A percentile compares a stretch with the other conserved stretches of the same genome.
phyloP scores from a whole-genome alignment of 331 rosid genomes.

The Arachis monticola region DNA sequence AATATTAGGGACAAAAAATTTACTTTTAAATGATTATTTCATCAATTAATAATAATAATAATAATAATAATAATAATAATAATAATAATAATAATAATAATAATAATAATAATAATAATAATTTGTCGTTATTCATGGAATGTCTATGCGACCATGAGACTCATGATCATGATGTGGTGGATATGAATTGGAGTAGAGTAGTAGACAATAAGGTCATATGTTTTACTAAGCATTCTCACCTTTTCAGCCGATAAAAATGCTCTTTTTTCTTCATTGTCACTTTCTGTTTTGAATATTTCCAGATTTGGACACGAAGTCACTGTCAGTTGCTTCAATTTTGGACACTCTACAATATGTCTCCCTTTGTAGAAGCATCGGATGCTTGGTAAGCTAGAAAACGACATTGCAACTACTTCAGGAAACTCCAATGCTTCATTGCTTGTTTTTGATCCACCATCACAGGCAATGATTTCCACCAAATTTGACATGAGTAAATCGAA shows the following conservation, averaged over 20 bases:
- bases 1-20: too few species aligned
- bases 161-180: background rate
- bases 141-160: too few species aligned
- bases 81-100: too few species aligned
- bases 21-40: too few species aligned
- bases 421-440: background rate
- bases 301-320: background rate
- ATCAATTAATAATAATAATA: too few species aligned
- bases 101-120: too few species aligned
- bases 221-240: background rate
- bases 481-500: fast-evolving
- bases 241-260: background rate
- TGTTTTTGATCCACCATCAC: background rate
- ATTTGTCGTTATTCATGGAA: too few species aligned
- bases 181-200: background rate
- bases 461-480: conserved; percentile 1
- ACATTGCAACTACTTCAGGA: background rate
- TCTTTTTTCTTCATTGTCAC: background rate
- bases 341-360: conserved; percentile 1
- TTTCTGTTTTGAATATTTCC: background rate
- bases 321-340: background rate
- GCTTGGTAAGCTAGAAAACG: fast-evolving
- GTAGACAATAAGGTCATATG: background rate
- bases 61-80: too few species aligned
- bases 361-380: background rate